Percentiles rank a stretch among this genome's conserved stretches.
Conservation (phyloP, 257 asterid genomes). For the Nicotiana benthamiana region DNA sequence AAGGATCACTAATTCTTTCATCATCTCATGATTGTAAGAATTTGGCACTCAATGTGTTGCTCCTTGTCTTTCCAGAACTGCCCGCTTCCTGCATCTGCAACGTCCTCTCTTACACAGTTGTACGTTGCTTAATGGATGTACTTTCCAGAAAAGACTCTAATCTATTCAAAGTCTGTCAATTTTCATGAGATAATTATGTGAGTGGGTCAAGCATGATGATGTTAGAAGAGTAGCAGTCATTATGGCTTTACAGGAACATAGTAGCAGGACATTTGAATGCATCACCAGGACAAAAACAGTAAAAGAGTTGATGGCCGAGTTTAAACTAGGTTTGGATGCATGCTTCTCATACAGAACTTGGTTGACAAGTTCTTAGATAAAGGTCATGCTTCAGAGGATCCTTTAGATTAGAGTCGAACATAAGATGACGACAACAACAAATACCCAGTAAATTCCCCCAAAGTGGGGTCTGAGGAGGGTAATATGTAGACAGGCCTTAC, state of each 20-base stretch:
- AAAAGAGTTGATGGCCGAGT: slow-evolving; percentile 68
- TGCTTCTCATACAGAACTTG: slow-evolving; percentile 54
- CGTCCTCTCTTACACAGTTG: too few relatives aligned
- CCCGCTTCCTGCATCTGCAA: too few relatives aligned
- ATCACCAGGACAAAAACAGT: slow-evolving; percentile 67
- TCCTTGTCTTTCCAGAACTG: too few relatives aligned
- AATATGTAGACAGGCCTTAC: too few relatives aligned
- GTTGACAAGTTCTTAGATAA: slow-evolving; percentile 71
- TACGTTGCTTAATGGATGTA: too few relatives aligned
- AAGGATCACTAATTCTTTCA: slow-evolving; percentile 59
- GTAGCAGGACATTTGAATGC: slow-evolving; percentile 72
- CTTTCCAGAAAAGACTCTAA: too few relatives aligned
- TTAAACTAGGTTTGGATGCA: too few relatives aligned
- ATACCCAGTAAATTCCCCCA: too few relatives aligned
- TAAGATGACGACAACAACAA: slow-evolving; percentile 89
- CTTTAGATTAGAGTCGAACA: slow-evolving; percentile 95
- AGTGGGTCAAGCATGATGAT: slow-evolving; percentile 70
- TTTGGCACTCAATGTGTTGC: too few relatives aligned
- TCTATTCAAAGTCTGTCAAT: slow-evolving; percentile 73
- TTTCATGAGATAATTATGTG: slow-evolving; percentile 65
- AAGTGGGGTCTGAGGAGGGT: too few relatives aligned
- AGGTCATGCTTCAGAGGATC: slow-evolving; percentile 69
- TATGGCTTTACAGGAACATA: slow-evolving; percentile 78
- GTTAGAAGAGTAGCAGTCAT: slow-evolving; percentile 68
- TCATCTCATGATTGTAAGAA: too few relatives aligned